These are phyloP conservation scores for Emergomyces orientalis DNA, from an alignment of 2,329 filamentous ascomycete genomes.

Conservation along the genomic window DNA sequence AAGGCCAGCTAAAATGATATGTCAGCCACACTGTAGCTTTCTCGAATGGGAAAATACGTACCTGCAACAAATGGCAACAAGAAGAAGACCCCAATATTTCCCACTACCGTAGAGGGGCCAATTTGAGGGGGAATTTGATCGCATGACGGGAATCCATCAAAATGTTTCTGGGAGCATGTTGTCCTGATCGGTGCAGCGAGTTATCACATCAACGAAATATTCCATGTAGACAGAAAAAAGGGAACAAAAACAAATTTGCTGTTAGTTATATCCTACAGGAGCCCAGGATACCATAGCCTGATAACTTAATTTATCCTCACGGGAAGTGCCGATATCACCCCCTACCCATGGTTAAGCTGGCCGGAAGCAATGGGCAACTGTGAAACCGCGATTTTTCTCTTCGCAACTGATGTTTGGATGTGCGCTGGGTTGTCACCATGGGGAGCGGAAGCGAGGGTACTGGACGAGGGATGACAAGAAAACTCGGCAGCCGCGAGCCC, in stretches of 20 bases:
- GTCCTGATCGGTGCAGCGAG: background rate
- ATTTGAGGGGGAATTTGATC: background rate
- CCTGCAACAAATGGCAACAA: constrained; percentile 1
- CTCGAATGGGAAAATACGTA: background rate
- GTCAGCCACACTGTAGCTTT: background rate
- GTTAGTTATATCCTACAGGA: background rate
- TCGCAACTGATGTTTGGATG: background rate
- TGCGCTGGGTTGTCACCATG: background rate
- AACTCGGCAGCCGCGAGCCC: background rate
- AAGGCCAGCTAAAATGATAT: background rate
- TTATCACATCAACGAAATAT: background rate
- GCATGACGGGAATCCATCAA: background rate
- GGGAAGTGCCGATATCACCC: background rate
- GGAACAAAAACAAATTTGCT: background rate
- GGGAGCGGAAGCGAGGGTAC: background rate
- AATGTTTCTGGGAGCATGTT: background rate
- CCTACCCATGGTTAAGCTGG: background rate
- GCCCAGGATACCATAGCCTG: background rate
- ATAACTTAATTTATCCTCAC: background rate
- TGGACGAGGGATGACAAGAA: background rate
- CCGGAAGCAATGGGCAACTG: background rate
- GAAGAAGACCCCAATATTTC: background rate
- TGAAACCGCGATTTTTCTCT: background rate
- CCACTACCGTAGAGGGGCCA: background rate
- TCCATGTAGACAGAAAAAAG: background rate